phyloP scores from a whole-genome alignment of 1,284 basidiomycete species.

The Athelia psychrophila region DNA sequence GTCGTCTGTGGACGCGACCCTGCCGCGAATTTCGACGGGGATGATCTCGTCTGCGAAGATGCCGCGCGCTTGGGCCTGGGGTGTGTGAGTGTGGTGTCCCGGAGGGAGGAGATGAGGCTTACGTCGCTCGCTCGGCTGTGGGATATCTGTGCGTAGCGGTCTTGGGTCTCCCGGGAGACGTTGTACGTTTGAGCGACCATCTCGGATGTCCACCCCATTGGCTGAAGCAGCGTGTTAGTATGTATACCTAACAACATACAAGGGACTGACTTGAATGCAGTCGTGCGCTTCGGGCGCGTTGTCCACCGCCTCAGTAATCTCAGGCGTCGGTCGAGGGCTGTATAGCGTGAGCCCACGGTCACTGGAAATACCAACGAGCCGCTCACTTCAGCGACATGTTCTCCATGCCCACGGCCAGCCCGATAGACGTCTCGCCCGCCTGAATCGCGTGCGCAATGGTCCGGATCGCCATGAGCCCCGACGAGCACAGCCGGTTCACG shows the following conservation, averaged over 20 bases:
- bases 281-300: conserved; percentile 60
- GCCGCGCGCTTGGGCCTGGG: conserved; percentile 58
- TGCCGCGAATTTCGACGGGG: conserved; percentile 64
- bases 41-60: conserved; percentile 81
- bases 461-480: conserved; percentile 84
- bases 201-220: conserved; percentile 94
- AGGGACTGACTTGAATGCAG: conserved; percentile 62
- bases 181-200: conserved; percentile 79
- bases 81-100: too few species aligned
- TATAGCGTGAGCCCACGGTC: conserved; percentile 4
- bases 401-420: conserved; percentile 80
- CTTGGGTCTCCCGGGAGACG: conserved; percentile 74
- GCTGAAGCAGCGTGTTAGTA: conserved; percentile 40
- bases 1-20: conserved; percentile 67
- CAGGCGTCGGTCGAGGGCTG: conserved; percentile 77
- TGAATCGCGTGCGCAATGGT: conserved; percentile 78
- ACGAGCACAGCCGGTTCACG: conserved; percentile 84
- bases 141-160: conserved; percentile 79
- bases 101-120: conserved; percentile 6
- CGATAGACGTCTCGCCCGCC: conserved; percentile 66
- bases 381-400: conserved; percentile 81
- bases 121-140: conserved; percentile 76
- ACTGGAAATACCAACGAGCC: conserved; percentile 3
- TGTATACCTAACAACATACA: neutral
- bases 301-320: conserved; percentile 58